Percentiles rank a stretch among this genome's conserved stretches.
phyloP scores from a whole-genome alignment of 441 rosid genomes.

The Bocquillonia castaneifolia region DNA sequence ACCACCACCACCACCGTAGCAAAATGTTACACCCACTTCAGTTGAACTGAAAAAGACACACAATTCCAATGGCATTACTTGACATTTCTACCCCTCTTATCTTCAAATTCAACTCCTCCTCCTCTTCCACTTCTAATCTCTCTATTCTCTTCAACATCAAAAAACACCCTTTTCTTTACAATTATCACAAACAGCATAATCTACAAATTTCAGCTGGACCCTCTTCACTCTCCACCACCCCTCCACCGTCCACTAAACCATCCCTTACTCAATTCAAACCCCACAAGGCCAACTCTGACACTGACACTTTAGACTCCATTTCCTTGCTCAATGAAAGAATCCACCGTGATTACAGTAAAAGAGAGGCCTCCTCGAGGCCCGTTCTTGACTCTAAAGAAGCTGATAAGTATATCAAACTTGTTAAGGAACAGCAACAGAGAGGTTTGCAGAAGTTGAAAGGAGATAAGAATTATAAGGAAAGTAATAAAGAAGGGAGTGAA shows the following conservation, averaged over 20 bases:
- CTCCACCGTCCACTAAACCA: conserved; percentile 6
- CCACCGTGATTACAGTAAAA: conserved; percentile 59
- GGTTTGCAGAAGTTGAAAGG: conserved; percentile 92
- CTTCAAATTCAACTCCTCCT: conserved; percentile 38
- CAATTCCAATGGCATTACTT: conserved; percentile 44
- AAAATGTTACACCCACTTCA: neutral
- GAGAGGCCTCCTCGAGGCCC: conserved; percentile 46
- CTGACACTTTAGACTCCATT: conserved; percentile 48
- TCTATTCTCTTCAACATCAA: conserved; percentile 34
- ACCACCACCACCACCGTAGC: neutral
- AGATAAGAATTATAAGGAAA: too few species aligned
- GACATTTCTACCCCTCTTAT: conserved; percentile 36
- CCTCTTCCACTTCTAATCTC: conserved; percentile 27
- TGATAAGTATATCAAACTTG: conserved; percentile 69
- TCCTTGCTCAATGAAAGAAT: conserved; percentile 73
- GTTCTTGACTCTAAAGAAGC: conserved; percentile 79
- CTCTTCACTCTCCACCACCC: conserved; percentile 30
- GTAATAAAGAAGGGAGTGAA: too few species aligned
- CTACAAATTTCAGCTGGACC: conserved; percentile 35
- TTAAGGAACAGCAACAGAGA: conserved; percentile 83
- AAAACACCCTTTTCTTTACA: conserved; percentile 17
- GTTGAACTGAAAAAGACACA: neutral
- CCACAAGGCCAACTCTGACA: conserved; percentile 38
- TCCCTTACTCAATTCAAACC: conserved; percentile 24
- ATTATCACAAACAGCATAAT: neutral